phyloP scores from a whole-genome alignment of 345 rosid species.

The Dovyalis caffra region DNA sequence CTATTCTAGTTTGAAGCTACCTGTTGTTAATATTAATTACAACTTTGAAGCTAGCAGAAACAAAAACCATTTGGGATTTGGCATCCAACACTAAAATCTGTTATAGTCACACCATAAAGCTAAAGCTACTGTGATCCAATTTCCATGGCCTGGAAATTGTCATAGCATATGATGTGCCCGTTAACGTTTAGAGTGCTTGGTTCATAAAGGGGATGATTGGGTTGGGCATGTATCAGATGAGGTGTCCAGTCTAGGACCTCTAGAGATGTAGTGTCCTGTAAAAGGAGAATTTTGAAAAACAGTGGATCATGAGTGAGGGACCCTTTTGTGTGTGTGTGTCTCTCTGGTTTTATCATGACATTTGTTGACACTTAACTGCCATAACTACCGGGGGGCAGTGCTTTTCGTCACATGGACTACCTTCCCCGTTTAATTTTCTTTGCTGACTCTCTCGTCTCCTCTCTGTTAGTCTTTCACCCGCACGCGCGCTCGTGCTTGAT shows the following conservation, averaged over 20 bases:
- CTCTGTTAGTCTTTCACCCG: not conserved
- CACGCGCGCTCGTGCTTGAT: not conserved
- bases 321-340: not conserved
- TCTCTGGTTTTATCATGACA: not conserved
- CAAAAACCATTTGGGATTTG: not conserved
- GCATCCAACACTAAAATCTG: not conserved
- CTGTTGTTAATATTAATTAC: not conserved
- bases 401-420: constrained; percentile 12
- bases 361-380: constrained; percentile 30
- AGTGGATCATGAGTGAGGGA: not conserved
- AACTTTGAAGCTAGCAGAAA: not conserved
- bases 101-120: not conserved
- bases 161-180: no score
- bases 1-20: not conserved
- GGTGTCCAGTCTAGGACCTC: no score
- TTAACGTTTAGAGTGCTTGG: no score
- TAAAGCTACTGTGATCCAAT: no score
- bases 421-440: not conserved
- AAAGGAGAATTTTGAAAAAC: not conserved
- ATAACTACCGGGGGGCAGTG: constrained; percentile 27
- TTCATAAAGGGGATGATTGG: no score
- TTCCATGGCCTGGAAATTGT: no score
- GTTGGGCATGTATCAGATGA: no score
- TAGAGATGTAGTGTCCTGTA: no score
- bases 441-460: not conserved